Conservation (phyloP, 345 rosid genomes). For the Bruguiera gymnorhiza region DNA sequence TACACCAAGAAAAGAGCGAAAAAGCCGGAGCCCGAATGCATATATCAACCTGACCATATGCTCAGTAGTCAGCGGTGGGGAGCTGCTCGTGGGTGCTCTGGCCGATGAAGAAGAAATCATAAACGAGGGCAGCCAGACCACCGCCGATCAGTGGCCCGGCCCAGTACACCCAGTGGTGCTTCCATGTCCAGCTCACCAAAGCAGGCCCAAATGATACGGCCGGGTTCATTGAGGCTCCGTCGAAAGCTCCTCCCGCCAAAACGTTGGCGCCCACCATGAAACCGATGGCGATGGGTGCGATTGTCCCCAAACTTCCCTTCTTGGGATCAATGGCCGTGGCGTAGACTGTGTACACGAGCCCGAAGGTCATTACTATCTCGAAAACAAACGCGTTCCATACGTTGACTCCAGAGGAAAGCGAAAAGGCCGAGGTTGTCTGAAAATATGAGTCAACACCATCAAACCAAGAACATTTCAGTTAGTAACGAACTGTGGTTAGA, state of each 20-base stretch:
- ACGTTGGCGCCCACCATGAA: conserved; percentile 12
- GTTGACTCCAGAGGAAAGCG: background rate
- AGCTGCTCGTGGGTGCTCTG: background rate
- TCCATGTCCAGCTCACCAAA: conserved; percentile 8
- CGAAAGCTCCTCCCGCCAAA: conserved; percentile 9
- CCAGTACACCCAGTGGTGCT: conserved; percentile 15
- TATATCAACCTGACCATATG: too few relatives aligned
- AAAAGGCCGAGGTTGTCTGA: conserved; percentile 8
- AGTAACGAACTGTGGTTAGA: too few relatives aligned
- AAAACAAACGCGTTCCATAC: conserved; percentile 6
- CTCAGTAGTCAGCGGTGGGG: background rate
- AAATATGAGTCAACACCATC: too few relatives aligned
- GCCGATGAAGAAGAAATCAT: conserved; percentile 4
- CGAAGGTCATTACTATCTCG: conserved; percentile 13
- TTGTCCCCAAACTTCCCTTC: background rate
- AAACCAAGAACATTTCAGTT: too few relatives aligned
- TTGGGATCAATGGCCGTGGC: conserved; percentile 11
- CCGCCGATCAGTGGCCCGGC: background rate
- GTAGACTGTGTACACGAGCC: conserved; percentile 13
- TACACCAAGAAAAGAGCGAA: too few relatives aligned
- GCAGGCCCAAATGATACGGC: conserved; percentile 11
- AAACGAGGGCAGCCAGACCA: background rate
- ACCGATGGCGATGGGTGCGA: conserved; percentile 8
- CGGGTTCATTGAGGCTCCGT: conserved; percentile 13
- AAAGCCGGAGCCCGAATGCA: too few relatives aligned